Base-by-base conservation (phyloP, 805 yeast genomes). In the Starmerella kuoi region DNA sequence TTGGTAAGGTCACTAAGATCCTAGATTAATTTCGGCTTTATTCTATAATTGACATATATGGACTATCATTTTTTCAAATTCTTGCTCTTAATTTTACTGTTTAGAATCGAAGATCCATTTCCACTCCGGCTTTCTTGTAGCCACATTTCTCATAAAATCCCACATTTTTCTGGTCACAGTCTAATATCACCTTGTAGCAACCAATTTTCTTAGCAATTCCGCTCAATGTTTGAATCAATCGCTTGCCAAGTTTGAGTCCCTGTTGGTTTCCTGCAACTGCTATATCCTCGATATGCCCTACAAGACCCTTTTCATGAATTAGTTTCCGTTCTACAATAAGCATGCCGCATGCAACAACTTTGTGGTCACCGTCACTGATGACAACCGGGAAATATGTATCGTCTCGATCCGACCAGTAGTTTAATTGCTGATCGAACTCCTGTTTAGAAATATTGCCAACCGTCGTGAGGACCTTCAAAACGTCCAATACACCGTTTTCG, bases 281-380 rank as follows among this genome's bases (percentile, higher is more conserved):
- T 47, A 88, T 88, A 59, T 88, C 98, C 57, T 88, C 98, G 49
- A 88, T 80, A 63, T 88, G 97, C 2, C 97, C 97, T 4, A 84
- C 93, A 40, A 70, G 61, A 0, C 94, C 93, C 59, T 91, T 76
- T 31, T 66, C 73, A 61, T 88, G 98, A 48, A 91, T 85, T 48
- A 63, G 57, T 60, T 88, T 88, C 38, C 70, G 70, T 60, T 88
- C 98, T 6, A 91, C 66, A 9, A 91, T 55, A 12, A 88, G 63
- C 58, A 80, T 76, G 0, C 97, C 97, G 0, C 86, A 75, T 3
- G 93, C 95, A 0, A 83, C 94, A 9, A 86, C 74, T 4, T 53
- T 53, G 7, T 70, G 74, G 0, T 59, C 50, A 0, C 56, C 58
- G 51, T 78, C 70, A 9, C 73, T 63, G 37, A 91, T 77, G 4